Evolutionary conservation across 176 grass and related monocot species (phyloP), one percentile per base, ranked within the genome.

Genomic region (Triticum turgidum): DNA sequence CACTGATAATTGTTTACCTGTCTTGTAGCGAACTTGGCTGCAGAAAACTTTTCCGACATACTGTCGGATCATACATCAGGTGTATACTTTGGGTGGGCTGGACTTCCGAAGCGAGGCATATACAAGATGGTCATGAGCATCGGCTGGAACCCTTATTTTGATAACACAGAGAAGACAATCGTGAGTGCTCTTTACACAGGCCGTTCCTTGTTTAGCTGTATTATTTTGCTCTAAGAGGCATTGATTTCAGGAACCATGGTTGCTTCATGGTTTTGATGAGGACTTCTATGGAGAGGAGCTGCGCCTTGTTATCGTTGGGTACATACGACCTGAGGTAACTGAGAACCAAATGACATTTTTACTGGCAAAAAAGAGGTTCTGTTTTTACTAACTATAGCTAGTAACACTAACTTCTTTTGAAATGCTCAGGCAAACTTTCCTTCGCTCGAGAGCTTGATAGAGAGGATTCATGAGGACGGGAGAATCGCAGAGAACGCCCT

Each of bases 51-150:
- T 77, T 93, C 94, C 6, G 79, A 89, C 58, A 4, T 94, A 83
- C 90, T 94, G 20, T 96, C 90, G 5, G 97, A 99, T 30, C 89
- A 99, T 91, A 93, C 94, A 69, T 99, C 90, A 35, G 94, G 97
- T 59, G 94, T 99, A 56, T 99, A 94, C 81, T 99, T 99, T 83
- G 97, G 97, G 75, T 99, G 97, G 97, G 97, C 90, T 80, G 77
- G 83, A 52, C 86, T 96, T 89, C 85, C 94, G 74, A 85, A n/a
- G 18, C 89, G 67, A 77, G 94, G 97, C 73, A 64, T 93, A 80
- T 99, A 88, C 81, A 96, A 96, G 83, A 99, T 96, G 97, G 97
- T 93, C 83, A 99, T 99, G 94, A 99, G 94, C 77, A 92, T 99
- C 68, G 97, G 97, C 66, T 99, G 97, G 97, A 98, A 98, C 88